phyloP scores from a whole-genome alignment of 1,139 yeast species.

The Yamadazyma sp. region DNA sequence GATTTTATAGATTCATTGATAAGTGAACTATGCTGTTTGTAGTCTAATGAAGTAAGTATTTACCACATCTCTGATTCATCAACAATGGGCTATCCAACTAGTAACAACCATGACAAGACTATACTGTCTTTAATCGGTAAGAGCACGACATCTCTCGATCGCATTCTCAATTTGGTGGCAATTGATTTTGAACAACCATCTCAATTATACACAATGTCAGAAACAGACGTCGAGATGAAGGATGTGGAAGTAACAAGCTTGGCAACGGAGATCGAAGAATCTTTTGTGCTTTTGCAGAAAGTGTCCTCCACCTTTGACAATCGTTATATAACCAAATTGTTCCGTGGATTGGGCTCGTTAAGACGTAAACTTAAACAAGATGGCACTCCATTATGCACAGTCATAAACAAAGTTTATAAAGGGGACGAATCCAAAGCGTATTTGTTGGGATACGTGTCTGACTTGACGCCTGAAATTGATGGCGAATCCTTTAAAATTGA shows the following conservation, averaged over 20 bases:
- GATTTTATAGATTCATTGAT: constrained; percentile 1
- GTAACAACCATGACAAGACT: too few relatives aligned
- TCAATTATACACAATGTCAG: constrained; percentile 1
- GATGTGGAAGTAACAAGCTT: constrained; percentile 6
- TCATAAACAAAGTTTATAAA: constrained; percentile 53
- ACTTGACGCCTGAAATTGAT: constrained; percentile 13
- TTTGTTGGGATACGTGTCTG: constrained; percentile 38
- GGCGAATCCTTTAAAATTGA: constrained; percentile 10
- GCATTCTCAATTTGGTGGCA: constrained; percentile 18
- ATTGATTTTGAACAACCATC: constrained; percentile 1
- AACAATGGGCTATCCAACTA: too few relatives aligned
- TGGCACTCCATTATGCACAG: constrained; percentile 48
- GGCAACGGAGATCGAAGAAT: constrained; percentile 48
- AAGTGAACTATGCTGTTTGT: constrained; percentile 1
- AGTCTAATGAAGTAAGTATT: constrained; percentile 3
- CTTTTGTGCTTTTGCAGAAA: constrained; percentile 58
- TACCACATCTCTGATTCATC: background rate
- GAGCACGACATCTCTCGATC: background rate
- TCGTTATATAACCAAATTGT: constrained; percentile 79
- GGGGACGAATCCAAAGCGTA: constrained; percentile 40
- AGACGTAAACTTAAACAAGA: constrained; percentile 57
- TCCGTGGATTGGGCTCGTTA: constrained; percentile 77
- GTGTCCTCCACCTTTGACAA: constrained; percentile 82
- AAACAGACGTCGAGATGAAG: constrained; percentile 9
- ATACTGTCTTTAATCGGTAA: too few relatives aligned